Evolutionary conservation across 106 monocot genomes (phyloP).

Genomic region (Platanthera zijinensis): DNA sequence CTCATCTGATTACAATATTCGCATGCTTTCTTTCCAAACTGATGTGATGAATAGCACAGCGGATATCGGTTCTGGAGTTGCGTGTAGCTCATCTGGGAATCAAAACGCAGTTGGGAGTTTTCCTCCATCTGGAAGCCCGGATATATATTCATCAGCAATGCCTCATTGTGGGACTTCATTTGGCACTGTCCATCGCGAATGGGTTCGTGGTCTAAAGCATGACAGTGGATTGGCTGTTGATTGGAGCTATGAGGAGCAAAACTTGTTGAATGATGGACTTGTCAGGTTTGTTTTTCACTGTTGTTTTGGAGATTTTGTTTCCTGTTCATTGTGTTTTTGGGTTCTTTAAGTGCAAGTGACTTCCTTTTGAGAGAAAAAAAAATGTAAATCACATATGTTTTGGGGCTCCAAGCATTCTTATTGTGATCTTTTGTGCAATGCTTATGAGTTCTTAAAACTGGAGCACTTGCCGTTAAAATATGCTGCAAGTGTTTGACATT

Average conservation of each 20-base stretch:
- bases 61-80: background rate
- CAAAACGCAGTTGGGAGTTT: background rate
- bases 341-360: background rate
- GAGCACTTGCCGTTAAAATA: background rate
- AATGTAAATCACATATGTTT: background rate
- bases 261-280: constrained; percentile 13
- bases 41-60: background rate
- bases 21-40: constrained; percentile 19
- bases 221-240: constrained; percentile 12
- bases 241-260: constrained; percentile 19
- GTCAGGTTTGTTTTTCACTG: constrained; percentile 13
- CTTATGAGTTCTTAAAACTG: background rate
- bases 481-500: no score
- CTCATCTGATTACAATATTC: background rate
- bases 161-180: constrained; percentile 10
- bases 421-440: no score
- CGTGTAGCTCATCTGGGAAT: constrained; percentile 8
- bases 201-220: constrained; percentile 5
- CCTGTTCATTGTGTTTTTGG: background rate
- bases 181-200: background rate
- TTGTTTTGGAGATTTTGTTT: background rate
- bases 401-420: background rate
- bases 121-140: background rate
- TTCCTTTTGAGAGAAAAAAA: background rate
- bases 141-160: background rate